A percentile compares a stretch with the other conserved stretches of the same genome.
Evolutionary conservation across 345 rosid species (phyloP).

Genomic region (Ceriops tagal): DNA sequence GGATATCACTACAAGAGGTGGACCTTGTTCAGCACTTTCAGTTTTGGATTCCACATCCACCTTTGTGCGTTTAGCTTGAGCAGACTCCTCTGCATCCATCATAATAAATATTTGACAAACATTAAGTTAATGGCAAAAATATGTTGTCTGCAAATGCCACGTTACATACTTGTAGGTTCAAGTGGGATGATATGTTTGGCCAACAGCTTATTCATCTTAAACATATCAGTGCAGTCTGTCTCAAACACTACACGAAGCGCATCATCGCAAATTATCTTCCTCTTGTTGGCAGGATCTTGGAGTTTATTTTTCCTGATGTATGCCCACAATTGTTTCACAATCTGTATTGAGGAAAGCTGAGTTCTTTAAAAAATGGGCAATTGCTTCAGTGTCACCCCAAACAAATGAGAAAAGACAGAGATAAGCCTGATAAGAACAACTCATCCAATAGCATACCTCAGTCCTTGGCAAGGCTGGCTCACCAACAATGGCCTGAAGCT

Average conservation of each 20-base stretch:
- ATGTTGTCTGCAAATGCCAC: neutral
- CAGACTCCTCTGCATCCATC: constrained; percentile 59
- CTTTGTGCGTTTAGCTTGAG: constrained; percentile 70
- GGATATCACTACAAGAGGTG: constrained; percentile 51
- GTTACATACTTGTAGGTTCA: constrained; percentile 69
- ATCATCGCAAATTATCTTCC: constrained; percentile 94
- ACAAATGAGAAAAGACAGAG: neutral
- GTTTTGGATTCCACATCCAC: constrained; percentile 50
- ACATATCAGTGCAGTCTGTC: constrained; percentile 98
- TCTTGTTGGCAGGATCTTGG: constrained; percentile 97
- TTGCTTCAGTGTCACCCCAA: neutral
- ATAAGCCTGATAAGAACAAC: neutral
- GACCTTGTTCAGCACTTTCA: constrained; percentile 41
- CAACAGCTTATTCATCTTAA: constrained; percentile 93
- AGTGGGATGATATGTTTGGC: constrained; percentile 86
- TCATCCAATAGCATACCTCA: constrained; percentile 41
- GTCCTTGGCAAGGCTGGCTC: constrained; percentile 95
- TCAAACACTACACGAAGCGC: constrained; percentile 84
- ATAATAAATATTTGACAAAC: constrained; percentile 6
- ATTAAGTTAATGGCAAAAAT: constrained; percentile 6
- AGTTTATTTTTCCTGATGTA: constrained; percentile 95
- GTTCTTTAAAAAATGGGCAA: constrained; percentile 4
- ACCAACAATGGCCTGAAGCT: constrained; percentile 86
- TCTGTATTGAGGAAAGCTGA: constrained; percentile 39
- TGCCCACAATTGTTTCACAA: constrained; percentile 96